phyloP scores from a whole-genome alignment of 2,329 filamentous ascomycete species.

The Nemania sp. region DNA sequence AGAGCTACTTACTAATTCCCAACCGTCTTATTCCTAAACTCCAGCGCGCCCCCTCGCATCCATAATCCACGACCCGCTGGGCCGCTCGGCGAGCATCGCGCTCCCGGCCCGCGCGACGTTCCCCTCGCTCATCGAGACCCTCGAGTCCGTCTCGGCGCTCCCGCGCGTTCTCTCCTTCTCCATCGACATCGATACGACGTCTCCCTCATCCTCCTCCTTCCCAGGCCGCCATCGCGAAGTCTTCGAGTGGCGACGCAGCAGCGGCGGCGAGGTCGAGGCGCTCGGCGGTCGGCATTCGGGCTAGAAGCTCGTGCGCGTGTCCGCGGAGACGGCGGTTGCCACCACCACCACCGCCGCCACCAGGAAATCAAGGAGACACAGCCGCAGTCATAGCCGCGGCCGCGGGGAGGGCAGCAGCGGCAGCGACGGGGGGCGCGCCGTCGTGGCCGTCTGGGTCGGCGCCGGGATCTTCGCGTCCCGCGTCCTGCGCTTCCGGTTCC shows the following conservation, averaged over 20 bases:
- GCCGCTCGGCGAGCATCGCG: constrained; percentile 31
- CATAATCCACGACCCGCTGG: constrained; percentile 9
- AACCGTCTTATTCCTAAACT: too few relatives aligned
- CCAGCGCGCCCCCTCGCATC: constrained; percentile 16
- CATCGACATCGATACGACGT: too few relatives aligned
- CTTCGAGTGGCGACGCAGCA: constrained; percentile 51
- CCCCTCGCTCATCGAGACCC: constrained; percentile 5
- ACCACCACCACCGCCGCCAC: neutral
- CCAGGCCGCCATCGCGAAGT: constrained; percentile 36
- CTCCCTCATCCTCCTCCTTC: constrained; percentile 16
- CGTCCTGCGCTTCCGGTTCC: constrained; percentile 46
- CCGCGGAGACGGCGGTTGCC: neutral
- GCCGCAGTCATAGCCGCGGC: too few relatives aligned
- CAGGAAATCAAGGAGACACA: neutral
- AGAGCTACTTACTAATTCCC: too few relatives aligned
- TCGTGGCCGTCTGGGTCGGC: constrained; percentile 47
- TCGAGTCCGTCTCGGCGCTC: constrained; percentile 13
- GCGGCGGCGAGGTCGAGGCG: constrained; percentile 41
- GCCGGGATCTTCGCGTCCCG: constrained; percentile 41
- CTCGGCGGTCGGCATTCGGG: constrained; percentile 42
- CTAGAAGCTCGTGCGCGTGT: constrained; percentile 49
- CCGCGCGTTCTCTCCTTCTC: constrained; percentile 29
- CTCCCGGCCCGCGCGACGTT: constrained; percentile 33
- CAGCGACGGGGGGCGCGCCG: constrained; percentile 12
- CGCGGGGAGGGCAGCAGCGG: neutral